phyloP scores from a whole-genome alignment of 164 flowering plant species.

The Tetrastigma voinierianum region DNA sequence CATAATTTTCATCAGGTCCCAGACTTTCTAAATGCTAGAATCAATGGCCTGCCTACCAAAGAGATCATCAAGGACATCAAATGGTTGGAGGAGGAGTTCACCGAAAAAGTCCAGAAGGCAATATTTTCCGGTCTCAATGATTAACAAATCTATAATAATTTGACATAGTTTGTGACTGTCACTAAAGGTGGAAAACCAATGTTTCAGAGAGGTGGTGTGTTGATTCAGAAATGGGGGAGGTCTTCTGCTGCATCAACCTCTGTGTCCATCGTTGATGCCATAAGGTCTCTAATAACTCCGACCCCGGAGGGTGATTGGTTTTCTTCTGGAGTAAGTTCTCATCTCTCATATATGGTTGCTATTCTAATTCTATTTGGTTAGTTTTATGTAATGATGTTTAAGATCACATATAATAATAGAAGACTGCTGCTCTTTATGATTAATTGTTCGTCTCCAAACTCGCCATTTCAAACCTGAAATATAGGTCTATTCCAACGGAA shows the following conservation, averaged over 20 bases:
- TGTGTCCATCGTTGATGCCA: constrained; percentile 89
- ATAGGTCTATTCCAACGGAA: constrained; percentile 88
- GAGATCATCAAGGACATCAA: constrained; percentile 81
- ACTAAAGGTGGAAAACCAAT: background rate
- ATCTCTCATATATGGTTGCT: background rate
- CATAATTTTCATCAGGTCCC: constrained; percentile 65
- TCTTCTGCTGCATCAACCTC: constrained; percentile 99
- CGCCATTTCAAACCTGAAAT: constrained; percentile 10
- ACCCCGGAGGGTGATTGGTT: constrained; percentile 99
- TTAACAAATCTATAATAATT: no score
- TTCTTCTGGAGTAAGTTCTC: constrained; percentile 79
- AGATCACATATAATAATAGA: background rate
- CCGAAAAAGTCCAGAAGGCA: constrained; percentile 86
- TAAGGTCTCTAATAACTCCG: constrained; percentile 80
- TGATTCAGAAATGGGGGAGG: constrained; percentile 98
- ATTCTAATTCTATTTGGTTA: no score
- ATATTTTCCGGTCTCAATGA: constrained; percentile 1
- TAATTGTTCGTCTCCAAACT: constrained; percentile 6
- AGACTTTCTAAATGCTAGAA: constrained; percentile 89
- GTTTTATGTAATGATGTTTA: no score
- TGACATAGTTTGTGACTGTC: no score
- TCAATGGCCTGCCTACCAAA: constrained; percentile 73
- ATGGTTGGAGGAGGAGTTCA: constrained; percentile 94
- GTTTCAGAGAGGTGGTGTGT: constrained; percentile 87
- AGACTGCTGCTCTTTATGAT: no score